phyloP scores from a whole-genome alignment of 2,329 filamentous ascomycete species.

The Coniochaeta pulveracea region DNA sequence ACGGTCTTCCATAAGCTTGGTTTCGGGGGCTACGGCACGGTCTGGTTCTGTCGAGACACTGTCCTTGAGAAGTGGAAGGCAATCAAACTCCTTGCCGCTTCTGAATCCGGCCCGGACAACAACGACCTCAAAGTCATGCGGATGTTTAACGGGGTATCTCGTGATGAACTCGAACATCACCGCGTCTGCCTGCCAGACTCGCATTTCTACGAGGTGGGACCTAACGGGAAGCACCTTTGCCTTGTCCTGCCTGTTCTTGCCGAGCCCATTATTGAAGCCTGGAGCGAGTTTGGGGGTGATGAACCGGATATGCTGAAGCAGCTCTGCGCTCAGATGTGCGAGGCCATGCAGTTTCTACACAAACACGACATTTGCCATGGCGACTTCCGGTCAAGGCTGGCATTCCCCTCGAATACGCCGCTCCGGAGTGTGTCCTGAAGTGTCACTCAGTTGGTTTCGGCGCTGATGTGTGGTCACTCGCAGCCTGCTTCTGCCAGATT shows the following conservation, averaged over 20 bases:
- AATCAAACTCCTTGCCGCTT: slow-evolving; percentile 3
- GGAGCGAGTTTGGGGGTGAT: not conserved
- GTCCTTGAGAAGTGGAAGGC: not conserved
- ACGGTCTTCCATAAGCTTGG: slow-evolving; percentile 25
- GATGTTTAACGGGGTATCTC: not conserved
- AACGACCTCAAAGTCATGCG: not conserved
- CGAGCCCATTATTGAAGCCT: not conserved
- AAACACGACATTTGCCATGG: not conserved
- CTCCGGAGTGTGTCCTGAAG: slow-evolving; percentile 5
- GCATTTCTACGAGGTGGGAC: slow-evolving; percentile 9
- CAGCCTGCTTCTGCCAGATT: slow-evolving; percentile 1
- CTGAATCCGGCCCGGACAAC: not conserved
- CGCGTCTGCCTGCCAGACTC: slow-evolving; percentile 7
- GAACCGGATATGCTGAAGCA: not conserved
- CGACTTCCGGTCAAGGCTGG: not conserved
- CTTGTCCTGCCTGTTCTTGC: slow-evolving; percentile 9
- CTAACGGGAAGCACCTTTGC: slow-evolving; percentile 11
- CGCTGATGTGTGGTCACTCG: slow-evolving; percentile 8
- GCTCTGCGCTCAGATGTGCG: not conserved
- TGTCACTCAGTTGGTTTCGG: not conserved
- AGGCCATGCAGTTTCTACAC: not conserved
- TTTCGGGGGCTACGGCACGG: slow-evolving; percentile 24
- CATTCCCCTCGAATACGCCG: slow-evolving; percentile 1
- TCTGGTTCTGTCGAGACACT: slow-evolving; percentile 23
- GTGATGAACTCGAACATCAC: not conserved